phyloP scores from a whole-genome alignment of 345 rosid species.

The Balakata baccata region DNA sequence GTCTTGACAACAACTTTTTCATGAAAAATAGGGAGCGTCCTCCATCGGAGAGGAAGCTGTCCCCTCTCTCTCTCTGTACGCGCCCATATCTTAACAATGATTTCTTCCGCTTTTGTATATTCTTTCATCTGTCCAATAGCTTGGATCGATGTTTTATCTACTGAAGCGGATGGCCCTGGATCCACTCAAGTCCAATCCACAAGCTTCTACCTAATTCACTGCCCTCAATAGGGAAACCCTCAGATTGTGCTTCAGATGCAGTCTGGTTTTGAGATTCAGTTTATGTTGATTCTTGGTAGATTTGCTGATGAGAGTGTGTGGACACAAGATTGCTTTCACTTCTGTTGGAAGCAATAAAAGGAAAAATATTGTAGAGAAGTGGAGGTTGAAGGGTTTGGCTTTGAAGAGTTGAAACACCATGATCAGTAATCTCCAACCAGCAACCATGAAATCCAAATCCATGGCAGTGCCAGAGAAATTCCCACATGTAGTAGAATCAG shows the following conservation, averaged over 20 bases:
- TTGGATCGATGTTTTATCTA: constrained; percentile 52
- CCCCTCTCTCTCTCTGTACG: constrained; percentile 39
- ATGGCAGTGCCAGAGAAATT: constrained; percentile 48
- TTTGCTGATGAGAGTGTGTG: constrained; percentile 27
- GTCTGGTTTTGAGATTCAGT: constrained; percentile 8
- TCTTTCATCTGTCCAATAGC: constrained; percentile 54
- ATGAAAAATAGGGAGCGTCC: too few relatives aligned
- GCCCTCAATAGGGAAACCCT: constrained; percentile 30
- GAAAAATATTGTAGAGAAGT: constrained; percentile 29
- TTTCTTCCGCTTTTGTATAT: constrained; percentile 47
- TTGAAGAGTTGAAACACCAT: constrained; percentile 32
- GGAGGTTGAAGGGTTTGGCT: constrained; percentile 34
- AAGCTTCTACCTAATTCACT: constrained; percentile 46
- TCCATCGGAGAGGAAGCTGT: too few relatives aligned
- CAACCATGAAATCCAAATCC: constrained; percentile 91
- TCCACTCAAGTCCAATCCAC: constrained; percentile 64
- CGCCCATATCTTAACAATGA: constrained; percentile 84
- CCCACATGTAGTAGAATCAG: constrained; percentile 43
- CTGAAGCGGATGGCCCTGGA: constrained; percentile 35
- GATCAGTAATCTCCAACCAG: constrained; percentile 65
- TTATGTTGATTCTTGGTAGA: constrained; percentile 25
- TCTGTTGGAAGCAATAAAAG: constrained; percentile 18
- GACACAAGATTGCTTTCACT: constrained; percentile 21
- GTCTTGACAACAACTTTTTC: too few relatives aligned
- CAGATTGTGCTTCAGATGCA: constrained; percentile 16